Evolutionary conservation across 2,329 filamentous ascomycete genomes (phyloP).

Genomic region (Cercospora sp.): DNA sequence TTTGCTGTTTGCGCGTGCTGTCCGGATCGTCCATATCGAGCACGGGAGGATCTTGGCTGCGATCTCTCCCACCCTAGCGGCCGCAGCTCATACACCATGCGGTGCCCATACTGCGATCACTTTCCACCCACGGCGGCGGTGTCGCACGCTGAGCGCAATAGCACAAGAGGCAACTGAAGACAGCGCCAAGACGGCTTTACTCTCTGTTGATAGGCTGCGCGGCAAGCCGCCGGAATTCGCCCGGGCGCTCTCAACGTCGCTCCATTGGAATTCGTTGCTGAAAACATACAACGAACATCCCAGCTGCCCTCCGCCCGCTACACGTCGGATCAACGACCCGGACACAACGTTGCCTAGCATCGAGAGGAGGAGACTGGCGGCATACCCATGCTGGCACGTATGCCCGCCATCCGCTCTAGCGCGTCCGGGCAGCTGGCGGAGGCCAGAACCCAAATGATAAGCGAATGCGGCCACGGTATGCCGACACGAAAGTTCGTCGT

Average conservation of each 20-base stretch:
- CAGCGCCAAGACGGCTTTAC: not conserved
- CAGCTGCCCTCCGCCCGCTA: not conserved
- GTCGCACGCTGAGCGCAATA: not conserved
- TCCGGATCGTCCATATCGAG: not conserved
- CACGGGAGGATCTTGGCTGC: not conserved
- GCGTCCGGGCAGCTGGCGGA: not conserved
- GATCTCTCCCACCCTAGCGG: not conserved
- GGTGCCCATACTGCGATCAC: not conserved
- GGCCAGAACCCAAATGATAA: not conserved
- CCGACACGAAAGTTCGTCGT: not conserved
- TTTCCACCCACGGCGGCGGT: not conserved
- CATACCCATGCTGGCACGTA: not conserved
- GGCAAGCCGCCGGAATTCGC: not conserved
- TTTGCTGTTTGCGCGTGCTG: not conserved
- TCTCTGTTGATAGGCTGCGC: not conserved
- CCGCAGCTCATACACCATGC: not conserved
- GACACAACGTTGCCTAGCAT: not conserved
- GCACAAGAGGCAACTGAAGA: not conserved
- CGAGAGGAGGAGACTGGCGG: not conserved
- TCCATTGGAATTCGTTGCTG: not conserved
- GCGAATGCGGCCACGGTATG: not conserved
- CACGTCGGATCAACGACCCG: not conserved
- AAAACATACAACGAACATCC: not conserved
- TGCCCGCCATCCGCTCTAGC: not conserved
- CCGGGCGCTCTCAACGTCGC: not conserved